Evolutionary conservation across 1,139 yeast species (phyloP).

Genomic region (Petasospora fabianii): DNA sequence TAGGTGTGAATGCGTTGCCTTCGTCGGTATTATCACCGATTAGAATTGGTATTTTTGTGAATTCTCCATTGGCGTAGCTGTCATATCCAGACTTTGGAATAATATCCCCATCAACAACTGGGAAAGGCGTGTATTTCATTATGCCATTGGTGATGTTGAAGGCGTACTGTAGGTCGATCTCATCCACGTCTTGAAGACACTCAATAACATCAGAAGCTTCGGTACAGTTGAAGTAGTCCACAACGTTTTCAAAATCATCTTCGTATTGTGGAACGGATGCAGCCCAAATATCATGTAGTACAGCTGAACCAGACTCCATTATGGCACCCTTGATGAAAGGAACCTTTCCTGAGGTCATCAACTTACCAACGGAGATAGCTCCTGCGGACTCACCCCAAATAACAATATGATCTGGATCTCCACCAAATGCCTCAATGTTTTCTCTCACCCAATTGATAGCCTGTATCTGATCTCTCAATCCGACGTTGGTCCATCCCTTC

Average conservation of each 20-base stretch:
- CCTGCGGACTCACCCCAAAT: slow-evolving; percentile 39
- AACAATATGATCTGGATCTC: slow-evolving; percentile 34
- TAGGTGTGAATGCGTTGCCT: slow-evolving; percentile 15
- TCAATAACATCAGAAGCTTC: slow-evolving; percentile 14
- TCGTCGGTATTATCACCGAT: slow-evolving; percentile 25
- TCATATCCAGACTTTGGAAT: slow-evolving; percentile 15
- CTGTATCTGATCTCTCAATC: slow-evolving; percentile 32
- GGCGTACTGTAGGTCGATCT: slow-evolving; percentile 12
- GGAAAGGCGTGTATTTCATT: slow-evolving; percentile 6
- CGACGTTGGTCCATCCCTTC: slow-evolving; percentile 28
- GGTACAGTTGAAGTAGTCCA: slow-evolving; percentile 17
- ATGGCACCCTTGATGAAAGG: slow-evolving; percentile 30
- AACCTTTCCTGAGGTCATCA: slow-evolving; percentile 27
- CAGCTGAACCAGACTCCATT: slow-evolving; percentile 23
- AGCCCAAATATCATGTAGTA: slow-evolving; percentile 12
- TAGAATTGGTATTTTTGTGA: slow-evolving; percentile 18
- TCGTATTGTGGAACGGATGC: slow-evolving; percentile 10
- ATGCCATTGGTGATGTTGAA: slow-evolving; percentile 19
- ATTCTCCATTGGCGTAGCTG: slow-evolving; percentile 12
- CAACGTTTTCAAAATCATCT: slow-evolving; percentile 13
- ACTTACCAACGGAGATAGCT: slow-evolving; percentile 31
- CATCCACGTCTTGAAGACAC: slow-evolving; percentile 19
- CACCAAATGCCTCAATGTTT: slow-evolving; percentile 36
- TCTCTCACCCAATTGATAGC: slow-evolving; percentile 37
- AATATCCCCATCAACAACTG: slow-evolving; percentile 22